phyloP scores from a whole-genome alignment of 805 yeast genomes.

The Ogataea angusta region DNA sequence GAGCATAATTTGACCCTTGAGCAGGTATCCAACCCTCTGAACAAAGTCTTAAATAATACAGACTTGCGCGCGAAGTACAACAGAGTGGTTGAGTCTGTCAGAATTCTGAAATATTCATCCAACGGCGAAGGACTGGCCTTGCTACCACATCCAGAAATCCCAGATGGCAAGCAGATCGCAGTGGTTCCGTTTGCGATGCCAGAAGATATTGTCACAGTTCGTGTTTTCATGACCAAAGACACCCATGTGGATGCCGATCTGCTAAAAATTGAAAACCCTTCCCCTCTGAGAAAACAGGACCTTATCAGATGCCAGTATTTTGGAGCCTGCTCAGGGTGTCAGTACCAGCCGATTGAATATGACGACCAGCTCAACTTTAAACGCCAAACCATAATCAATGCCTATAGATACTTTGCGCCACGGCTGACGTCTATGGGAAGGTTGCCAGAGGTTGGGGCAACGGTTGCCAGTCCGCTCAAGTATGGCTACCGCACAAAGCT shows the following conservation, averaged over 20 bases:
- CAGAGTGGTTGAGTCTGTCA: conserved; percentile 54
- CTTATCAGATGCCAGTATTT: conserved; percentile 78
- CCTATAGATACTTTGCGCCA: conserved; percentile 76
- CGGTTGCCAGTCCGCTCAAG: conserved; percentile 63
- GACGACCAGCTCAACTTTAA: conserved; percentile 70
- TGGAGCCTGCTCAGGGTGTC: conserved; percentile 94
- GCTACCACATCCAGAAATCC: conserved; percentile 55
- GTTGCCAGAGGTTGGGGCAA: conserved; percentile 57
- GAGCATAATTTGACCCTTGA: conserved; percentile 41
- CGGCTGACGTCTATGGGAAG: conserved; percentile 37
- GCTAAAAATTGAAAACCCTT: conserved; percentile 38
- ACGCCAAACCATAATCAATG: conserved; percentile 70
- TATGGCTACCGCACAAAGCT: conserved; percentile 84
- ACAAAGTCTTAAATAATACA: conserved; percentile 57
- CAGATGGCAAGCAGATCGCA: conserved; percentile 51
- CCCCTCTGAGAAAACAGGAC: conserved; percentile 48
- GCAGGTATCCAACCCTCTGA: conserved; percentile 63
- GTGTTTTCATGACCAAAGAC: conserved; percentile 76
- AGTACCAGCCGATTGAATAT: conserved; percentile 78
- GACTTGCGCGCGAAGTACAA: conserved; percentile 42
- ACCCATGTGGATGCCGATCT: conserved; percentile 73
- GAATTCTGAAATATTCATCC: conserved; percentile 58
- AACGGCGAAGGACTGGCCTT: conserved; percentile 87
- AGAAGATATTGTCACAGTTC: conserved; percentile 71
- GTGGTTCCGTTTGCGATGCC: conserved; percentile 85